phyloP scores from a whole-genome alignment of 2,329 filamentous ascomycete genomes.

The Westerdykella aurantiaca region DNA sequence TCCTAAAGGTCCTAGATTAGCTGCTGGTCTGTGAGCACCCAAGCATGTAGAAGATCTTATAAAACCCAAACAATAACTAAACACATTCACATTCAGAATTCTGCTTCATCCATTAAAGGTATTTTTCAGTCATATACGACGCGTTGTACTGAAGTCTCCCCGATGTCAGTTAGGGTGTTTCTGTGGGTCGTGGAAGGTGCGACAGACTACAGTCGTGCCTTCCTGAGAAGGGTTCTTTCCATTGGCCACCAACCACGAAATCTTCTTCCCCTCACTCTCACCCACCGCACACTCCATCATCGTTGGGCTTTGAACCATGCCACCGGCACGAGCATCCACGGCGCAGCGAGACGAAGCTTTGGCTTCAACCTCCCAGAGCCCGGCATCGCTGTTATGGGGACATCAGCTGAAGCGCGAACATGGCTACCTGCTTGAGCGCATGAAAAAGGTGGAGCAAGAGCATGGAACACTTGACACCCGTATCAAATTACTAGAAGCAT shows the following conservation, averaged over 20 bases:
- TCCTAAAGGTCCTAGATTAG: conserved; percentile 33
- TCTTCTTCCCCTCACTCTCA: too few relatives aligned
- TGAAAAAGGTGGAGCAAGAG: conserved; percentile 31
- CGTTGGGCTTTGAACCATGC: not conserved
- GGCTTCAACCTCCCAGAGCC: conserved; percentile 6
- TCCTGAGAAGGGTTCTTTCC: too few relatives aligned
- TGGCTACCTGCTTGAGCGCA: conserved; percentile 27
- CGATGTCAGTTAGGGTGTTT: too few relatives aligned
- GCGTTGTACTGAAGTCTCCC: too few relatives aligned
- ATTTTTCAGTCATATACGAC: too few relatives aligned
- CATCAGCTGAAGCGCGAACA: conserved; percentile 38
- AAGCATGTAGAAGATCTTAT: conserved; percentile 17
- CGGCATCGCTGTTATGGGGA: conserved; percentile 35
- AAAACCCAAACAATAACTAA: not conserved
- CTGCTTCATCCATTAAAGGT: too few relatives aligned
- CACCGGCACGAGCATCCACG: not conserved
- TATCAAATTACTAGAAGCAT: conserved; percentile 17
- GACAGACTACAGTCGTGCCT: too few relatives aligned
- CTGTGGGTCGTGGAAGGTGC: too few relatives aligned
- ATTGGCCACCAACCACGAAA: too few relatives aligned
- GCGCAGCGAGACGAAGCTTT: not conserved
- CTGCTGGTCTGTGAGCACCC: conserved; percentile 15
- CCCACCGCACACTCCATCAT: too few relatives aligned
- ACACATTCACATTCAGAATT: too few relatives aligned
- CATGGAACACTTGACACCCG: conserved; percentile 15